Evolutionary conservation across 2,329 filamentous ascomycete genomes (phyloP), one percentile per base, ranked within the genome.

Genomic region (Cordyceps cicadae): DNA sequence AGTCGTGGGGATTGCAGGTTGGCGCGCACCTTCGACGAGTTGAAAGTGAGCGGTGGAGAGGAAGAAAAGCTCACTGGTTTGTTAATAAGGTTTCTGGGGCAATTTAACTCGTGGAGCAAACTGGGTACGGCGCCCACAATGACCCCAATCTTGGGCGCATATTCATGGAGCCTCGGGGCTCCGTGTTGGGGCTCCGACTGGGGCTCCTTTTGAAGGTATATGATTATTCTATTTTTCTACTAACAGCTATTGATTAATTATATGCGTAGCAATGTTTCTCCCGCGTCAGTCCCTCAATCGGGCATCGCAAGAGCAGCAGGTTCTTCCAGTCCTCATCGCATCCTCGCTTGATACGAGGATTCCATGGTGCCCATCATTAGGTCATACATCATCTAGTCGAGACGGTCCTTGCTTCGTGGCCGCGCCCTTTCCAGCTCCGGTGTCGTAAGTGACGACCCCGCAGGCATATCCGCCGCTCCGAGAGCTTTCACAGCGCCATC

Each of bases 401-500:
- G 54, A 37, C 69, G 65, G 49, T 69, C 67, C 57, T 70, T 70
- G 61, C 67, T 66, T 15, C 63, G 59, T 46, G 62, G 62, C 34
- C 65, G 64, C 6, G 59, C 63, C 41, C 64, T 62, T 60, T 67
- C 67, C 61, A 64, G 26, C 49, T 68, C 67, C 1, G 67, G 65
- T 19, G 65, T 66, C 45, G 50, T 51, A 43, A 62, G 19, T 12
- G 34, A 64, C 1, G 46, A 54, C 46, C 61, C 15, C 6, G 24
- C 37, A 21, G 32, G 48, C 37, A 46, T n/a, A 6, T 54, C 49
- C 21, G 71, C 15, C 3, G 17, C 29, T 17, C 51, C 69, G 37
- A 78, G 67, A 26, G 79, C 77, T 5, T 79, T 76, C 1, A 96
- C 93, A 55, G 86, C 89, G 80, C 93, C 93, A 71, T 97, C 89